Conservation (phyloP, 495 filamentous ascomycete species). For the Podospora didyma region DNA sequence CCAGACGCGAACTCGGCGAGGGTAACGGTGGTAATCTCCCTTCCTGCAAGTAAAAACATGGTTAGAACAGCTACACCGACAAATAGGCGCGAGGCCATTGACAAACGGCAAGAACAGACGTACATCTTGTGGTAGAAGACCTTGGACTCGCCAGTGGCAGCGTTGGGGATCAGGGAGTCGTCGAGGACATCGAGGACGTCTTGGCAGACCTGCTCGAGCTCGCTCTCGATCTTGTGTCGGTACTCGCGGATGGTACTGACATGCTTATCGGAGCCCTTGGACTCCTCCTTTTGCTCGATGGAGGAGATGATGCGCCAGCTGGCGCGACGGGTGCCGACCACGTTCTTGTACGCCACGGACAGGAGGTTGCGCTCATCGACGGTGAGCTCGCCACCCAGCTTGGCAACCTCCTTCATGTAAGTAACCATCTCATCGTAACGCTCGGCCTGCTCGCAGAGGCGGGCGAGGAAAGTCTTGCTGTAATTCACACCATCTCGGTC, state of each 20-base stretch:
- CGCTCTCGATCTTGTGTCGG: constrained; percentile 96
- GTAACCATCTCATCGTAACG: constrained; percentile 99
- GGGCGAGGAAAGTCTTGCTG: constrained; percentile 99
- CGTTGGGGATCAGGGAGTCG: constrained; percentile 93
- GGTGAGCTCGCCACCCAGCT: constrained; percentile 93
- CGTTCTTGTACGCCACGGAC: constrained; percentile 99
- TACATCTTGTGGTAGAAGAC: constrained; percentile 99
- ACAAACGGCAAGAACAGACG: constrained; percentile 3
- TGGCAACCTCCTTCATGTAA: constrained; percentile 99
- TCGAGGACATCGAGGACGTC: constrained; percentile 97
- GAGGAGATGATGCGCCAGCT: constrained; percentile 99
- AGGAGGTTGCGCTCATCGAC: constrained; percentile 99
- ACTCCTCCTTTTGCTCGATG: constrained; percentile 99
- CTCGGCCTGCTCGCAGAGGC: constrained; percentile 99
- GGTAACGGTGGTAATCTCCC: constrained; percentile 99
- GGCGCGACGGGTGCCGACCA: constrained; percentile 96
- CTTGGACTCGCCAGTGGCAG: constrained; percentile 97
- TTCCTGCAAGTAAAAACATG: constrained; percentile 59
- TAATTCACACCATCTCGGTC: constrained; percentile 25
- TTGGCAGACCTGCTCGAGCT: constrained; percentile 97
- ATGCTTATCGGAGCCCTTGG: constrained; percentile 98
- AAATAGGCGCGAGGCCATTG: not conserved
- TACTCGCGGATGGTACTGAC: constrained; percentile 94
- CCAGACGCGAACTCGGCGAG: constrained; percentile 98
- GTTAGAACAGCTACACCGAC: constrained; percentile 4